Percentiles rank a stretch among this genome's conserved stretches.
Conservation (phyloP, 345 rosid species). For the Clausena lansium region DNA sequence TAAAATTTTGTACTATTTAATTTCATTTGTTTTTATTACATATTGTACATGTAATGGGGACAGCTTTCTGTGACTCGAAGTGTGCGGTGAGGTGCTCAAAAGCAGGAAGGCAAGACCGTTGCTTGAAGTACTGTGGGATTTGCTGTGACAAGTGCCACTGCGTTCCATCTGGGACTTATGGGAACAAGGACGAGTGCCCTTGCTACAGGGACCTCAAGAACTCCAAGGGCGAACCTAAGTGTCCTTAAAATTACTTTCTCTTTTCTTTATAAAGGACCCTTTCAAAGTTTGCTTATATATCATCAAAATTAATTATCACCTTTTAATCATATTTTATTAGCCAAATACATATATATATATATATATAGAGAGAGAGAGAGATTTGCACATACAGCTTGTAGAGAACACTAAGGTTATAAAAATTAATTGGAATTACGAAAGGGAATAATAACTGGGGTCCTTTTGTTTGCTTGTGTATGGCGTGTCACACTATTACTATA, state of each 20-base stretch:
- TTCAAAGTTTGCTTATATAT: not conserved
- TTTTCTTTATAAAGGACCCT: not conserved
- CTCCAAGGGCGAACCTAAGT: conserved; percentile 67
- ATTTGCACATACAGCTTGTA: not conserved
- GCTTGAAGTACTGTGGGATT: conserved; percentile 78
- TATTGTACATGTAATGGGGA: not conserved
- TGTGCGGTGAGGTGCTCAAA: conserved; percentile 71
- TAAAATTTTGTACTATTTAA: too few relatives aligned
- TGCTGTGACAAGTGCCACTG: conserved; percentile 81
- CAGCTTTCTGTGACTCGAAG: conserved; percentile 48
- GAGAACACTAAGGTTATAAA: not conserved
- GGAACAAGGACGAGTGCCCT: conserved; percentile 76
- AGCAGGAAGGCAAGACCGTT: conserved; percentile 61
- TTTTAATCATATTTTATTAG: not conserved
- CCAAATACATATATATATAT: too few relatives aligned
- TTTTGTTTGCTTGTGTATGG: not conserved
- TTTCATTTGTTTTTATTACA: not conserved
- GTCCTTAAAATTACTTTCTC: conserved; percentile 50
- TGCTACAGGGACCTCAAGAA: conserved; percentile 70
- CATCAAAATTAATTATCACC: too few relatives aligned
- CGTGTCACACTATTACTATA: not conserved
- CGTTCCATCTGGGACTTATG: conserved; percentile 88
- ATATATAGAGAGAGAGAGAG: not conserved
- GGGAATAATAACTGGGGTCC: conserved; percentile 3
- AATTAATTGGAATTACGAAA: not conserved